These are phyloP conservation scores for Ophiostoma triangulosporum DNA, from an alignment of 2,329 filamentous ascomycete genomes.

Conservation along the genomic window DNA sequence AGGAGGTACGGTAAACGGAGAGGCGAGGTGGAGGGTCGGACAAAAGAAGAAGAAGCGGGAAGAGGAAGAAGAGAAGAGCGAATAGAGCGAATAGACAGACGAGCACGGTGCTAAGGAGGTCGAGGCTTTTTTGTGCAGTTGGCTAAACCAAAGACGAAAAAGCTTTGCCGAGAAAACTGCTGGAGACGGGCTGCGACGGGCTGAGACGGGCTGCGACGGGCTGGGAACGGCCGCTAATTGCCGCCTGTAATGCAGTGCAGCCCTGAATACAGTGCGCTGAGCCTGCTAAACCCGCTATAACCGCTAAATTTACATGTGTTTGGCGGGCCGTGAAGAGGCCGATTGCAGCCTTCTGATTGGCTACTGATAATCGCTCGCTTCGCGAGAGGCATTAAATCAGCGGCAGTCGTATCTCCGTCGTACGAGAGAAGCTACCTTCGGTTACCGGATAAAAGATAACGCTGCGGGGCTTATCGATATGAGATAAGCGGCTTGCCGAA, in stretches of 20 bases:
- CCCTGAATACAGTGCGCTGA: neutral
- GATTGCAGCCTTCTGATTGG: conserved; percentile 5
- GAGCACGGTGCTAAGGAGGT: neutral
- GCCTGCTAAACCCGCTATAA: neutral
- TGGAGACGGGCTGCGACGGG: neutral
- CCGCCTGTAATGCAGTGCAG: neutral
- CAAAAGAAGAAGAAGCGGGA: neutral
- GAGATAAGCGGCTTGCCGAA: conserved; percentile 6
- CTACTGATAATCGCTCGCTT: neutral
- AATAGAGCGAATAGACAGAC: neutral
- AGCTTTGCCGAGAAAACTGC: conserved; percentile 1
- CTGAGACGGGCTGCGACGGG: neutral
- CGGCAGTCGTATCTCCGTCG: conserved; percentile 14
- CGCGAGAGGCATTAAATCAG: neutral
- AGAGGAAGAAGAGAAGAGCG: neutral
- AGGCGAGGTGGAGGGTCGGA: neutral
- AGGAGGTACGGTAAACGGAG: neutral
- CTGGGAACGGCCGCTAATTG: neutral
- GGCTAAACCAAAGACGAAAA: neutral
- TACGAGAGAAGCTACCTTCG: conserved; percentile 9
- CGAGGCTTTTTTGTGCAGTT: neutral
- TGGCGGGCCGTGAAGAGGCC: neutral
- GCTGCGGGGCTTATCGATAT: conserved; percentile 5
- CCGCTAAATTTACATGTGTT: neutral
- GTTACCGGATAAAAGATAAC: conserved; percentile 9